These are phyloP conservation scores for Xeromyces bisporus DNA, from an alignment of 495 filamentous ascomycete species.

Conservation along the genomic window DNA sequence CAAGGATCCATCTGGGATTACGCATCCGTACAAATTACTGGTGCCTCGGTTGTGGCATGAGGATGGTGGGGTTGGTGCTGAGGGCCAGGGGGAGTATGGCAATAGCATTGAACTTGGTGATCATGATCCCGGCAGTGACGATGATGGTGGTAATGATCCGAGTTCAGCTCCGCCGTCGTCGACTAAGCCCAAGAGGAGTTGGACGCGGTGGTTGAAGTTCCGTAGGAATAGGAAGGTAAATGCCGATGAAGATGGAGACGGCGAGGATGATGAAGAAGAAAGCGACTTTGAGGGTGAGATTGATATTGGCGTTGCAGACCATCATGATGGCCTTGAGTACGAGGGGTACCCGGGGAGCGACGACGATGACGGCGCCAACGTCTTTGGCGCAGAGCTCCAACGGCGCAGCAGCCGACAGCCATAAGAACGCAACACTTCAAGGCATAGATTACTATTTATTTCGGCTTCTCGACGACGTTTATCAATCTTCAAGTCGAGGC, in stretches of 20 bases:
- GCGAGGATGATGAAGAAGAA: constrained; percentile 13
- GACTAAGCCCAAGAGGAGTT: constrained; percentile 23
- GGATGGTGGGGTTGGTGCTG: not conserved
- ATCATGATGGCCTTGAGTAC: constrained; percentile 12
- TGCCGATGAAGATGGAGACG: constrained; percentile 9
- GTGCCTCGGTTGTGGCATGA: constrained; percentile 50
- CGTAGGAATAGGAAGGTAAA: constrained; percentile 8
- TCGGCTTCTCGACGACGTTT: not conserved
- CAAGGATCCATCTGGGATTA: constrained; percentile 74
- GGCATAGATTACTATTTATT: constrained; percentile 2
- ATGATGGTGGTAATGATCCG: too few relatives aligned
- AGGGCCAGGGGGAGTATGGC: too few relatives aligned
- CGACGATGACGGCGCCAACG: constrained; percentile 6
- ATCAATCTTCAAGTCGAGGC: not conserved
- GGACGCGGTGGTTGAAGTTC: constrained; percentile 25
- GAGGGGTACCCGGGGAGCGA: constrained; percentile 14
- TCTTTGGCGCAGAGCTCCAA: too few relatives aligned
- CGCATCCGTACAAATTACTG: constrained; percentile 68
- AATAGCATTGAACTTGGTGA: too few relatives aligned
- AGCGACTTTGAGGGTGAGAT: constrained; percentile 14
- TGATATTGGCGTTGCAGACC: constrained; percentile 14
- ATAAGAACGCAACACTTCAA: not conserved
- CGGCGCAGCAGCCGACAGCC: too few relatives aligned
- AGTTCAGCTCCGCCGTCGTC: not conserved
- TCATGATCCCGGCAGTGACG: constrained; percentile 28